Evolutionary conservation across 176 grass and related monocot genomes (phyloP).

Genomic region (Oryza brachyantha): DNA sequence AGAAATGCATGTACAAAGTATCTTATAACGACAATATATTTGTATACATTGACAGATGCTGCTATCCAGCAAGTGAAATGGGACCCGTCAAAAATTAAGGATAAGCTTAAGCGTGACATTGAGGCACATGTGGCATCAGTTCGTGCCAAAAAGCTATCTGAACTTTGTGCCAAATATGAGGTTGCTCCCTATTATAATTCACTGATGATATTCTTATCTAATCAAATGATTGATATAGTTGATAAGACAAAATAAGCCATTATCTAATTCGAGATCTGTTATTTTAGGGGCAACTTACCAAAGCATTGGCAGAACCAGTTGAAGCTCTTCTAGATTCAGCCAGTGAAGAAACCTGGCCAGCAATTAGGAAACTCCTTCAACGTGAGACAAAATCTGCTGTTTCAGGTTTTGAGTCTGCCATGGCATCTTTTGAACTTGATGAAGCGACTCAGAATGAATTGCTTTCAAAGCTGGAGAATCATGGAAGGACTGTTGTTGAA

Average conservation of each 20-base stretch:
- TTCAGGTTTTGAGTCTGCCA: constrained; percentile 61
- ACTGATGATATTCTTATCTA: background rate
- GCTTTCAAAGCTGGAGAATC: constrained; percentile 62
- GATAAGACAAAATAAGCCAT: background rate
- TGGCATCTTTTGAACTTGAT: constrained; percentile 79
- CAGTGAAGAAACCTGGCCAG: constrained; percentile 82
- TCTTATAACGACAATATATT: background rate
- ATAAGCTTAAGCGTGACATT: constrained; percentile 92
- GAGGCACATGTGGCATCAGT: constrained; percentile 79
- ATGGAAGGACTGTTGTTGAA: constrained; percentile 83
- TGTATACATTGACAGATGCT: constrained; percentile 65
- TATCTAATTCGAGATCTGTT: constrained; percentile 26
- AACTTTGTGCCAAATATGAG: constrained; percentile 84
- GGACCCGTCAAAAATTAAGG: constrained; percentile 81
- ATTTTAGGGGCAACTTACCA: constrained; percentile 69
- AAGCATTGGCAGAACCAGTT: constrained; percentile 76
- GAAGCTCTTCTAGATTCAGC: constrained; percentile 87
- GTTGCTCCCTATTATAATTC: constrained; percentile 36
- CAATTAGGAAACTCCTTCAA: constrained; percentile 85
- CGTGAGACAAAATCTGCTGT: constrained; percentile 71
- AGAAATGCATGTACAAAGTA: background rate
- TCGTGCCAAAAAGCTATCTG: constrained; percentile 67
- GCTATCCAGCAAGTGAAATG: constrained; percentile 90
- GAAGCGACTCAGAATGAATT: constrained; percentile 59
- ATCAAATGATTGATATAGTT: background rate